A percentile compares a stretch with the other conserved stretches of the same genome.
phyloP scores from a whole-genome alignment of 2,329 filamentous ascomycete species.

The Sporothrix curviconia region DNA sequence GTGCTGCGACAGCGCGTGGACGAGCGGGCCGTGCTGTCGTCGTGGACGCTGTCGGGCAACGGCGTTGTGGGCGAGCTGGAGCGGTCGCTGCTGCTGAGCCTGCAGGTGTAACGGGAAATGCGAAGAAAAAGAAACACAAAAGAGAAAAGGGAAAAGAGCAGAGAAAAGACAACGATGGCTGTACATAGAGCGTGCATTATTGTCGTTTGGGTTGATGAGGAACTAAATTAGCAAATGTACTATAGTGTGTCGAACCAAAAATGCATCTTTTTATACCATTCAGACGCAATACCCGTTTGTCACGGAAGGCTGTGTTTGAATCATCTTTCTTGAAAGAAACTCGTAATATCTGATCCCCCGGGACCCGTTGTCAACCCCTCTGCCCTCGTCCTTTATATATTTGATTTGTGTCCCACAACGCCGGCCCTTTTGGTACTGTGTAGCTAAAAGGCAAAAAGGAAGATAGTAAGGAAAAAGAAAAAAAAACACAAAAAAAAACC shows the following conservation, averaged over 20 bases:
- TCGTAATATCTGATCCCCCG: neutral
- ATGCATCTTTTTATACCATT: neutral
- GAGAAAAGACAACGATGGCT: too few species aligned
- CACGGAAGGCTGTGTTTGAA: neutral
- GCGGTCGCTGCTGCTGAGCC: conserved; percentile 49
- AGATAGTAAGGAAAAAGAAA: neutral
- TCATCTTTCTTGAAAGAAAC: neutral
- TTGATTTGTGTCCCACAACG: conserved; percentile 8
- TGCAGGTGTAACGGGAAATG: conserved; percentile 33
- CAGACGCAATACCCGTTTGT: too few species aligned
- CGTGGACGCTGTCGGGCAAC: conserved; percentile 75
- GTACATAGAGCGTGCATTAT: neutral
- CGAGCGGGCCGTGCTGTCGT: conserved; percentile 65
- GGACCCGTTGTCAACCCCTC: neutral
- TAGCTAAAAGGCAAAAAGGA: neutral
- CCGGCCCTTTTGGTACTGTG: conserved; percentile 11
- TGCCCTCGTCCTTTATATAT: neutral
- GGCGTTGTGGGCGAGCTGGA: conserved; percentile 85
- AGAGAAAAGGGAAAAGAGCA: too few species aligned
- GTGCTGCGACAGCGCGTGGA: conserved; percentile 65
- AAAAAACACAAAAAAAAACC: neutral
- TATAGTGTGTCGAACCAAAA: conserved; percentile 1
- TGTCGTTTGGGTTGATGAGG: neutral
- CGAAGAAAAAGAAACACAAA: neutral
- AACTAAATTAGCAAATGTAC: conserved; percentile 4